Evolutionary conservation across 768 basidiomycete genomes (phyloP).

Genomic region (Piloderma croceum): DNA sequence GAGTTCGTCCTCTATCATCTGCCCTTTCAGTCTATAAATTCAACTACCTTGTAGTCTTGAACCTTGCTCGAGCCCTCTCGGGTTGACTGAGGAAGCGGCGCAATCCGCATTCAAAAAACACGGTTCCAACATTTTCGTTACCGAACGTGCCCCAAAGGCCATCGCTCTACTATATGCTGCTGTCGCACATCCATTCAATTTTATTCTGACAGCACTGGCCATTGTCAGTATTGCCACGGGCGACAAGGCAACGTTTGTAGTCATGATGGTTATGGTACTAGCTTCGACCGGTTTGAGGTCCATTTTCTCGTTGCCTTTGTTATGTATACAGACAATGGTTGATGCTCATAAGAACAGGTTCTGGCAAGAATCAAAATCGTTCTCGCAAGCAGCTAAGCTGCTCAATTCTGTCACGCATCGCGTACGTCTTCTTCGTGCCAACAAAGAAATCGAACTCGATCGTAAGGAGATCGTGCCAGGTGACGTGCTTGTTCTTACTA

Average conservation of each 20-base stretch:
- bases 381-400: constrained; percentile 28
- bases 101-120: constrained; percentile 18
- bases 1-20: too few relatives aligned
- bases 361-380: constrained; percentile 31
- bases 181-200: constrained; percentile 31
- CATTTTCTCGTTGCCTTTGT: not conserved
- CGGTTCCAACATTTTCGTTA: constrained; percentile 25
- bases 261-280: constrained; percentile 31
- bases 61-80: too few relatives aligned
- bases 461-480: constrained; percentile 27
- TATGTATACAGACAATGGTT: not conserved
- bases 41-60: constrained; percentile 26
- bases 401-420: constrained; percentile 29
- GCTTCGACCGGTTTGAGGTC: constrained; percentile 29
- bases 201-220: constrained; percentile 27
- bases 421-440: constrained; percentile 26
- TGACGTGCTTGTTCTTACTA: constrained; percentile 26
- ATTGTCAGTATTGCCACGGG: constrained; percentile 27
- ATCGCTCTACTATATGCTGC: constrained; percentile 26
- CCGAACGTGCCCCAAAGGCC: constrained; percentile 25
- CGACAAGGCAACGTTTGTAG: constrained; percentile 27
- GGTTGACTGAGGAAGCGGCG: too few relatives aligned
- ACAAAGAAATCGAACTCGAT: constrained; percentile 26
- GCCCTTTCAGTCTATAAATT: too few relatives aligned
- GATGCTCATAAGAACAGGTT: constrained; percentile 11